Conservation (phyloP, 2,329 filamentous ascomycete genomes). For the Juglanconis sp. region DNA sequence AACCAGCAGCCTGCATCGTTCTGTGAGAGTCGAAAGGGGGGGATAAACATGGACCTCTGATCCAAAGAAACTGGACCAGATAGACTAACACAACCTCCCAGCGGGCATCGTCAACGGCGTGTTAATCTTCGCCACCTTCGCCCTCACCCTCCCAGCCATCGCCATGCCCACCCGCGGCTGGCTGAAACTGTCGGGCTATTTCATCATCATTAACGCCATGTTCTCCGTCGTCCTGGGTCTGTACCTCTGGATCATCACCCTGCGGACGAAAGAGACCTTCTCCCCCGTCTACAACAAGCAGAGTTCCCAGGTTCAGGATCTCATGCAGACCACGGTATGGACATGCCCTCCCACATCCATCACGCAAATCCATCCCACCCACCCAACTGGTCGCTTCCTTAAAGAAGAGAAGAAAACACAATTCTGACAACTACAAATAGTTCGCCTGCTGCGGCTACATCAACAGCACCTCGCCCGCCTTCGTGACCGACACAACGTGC, state of each 20-base stretch:
- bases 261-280: conserved; percentile 64
- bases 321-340: conserved; percentile 68
- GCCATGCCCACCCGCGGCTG: conserved; percentile 64
- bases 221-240: conserved; percentile 66
- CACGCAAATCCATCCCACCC: too few species aligned
- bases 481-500: conserved; percentile 66
- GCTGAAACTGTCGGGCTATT: conserved; percentile 67
- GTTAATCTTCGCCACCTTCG: conserved; percentile 68
- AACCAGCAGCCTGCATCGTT: neutral
- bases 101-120: conserved; percentile 71
- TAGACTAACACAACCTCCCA: conserved; percentile 23
- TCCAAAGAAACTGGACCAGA: too few species aligned
- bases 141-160: conserved; percentile 68
- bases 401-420: neutral
- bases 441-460: conserved; percentile 79
- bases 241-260: conserved; percentile 69
- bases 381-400: too few species aligned
- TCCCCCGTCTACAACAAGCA: conserved; percentile 58
- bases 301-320: conserved; percentile 54
- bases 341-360: too few species aligned
- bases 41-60: conserved; percentile 8
- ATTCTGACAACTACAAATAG: conserved; percentile 38
- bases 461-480: conserved; percentile 69
- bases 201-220: conserved; percentile 58
- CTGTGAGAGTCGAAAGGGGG: too few species aligned